Evolutionary conservation across 371 early-diverging fungal species (phyloP).

Genomic region (Lichtheimia hyalospora): DNA sequence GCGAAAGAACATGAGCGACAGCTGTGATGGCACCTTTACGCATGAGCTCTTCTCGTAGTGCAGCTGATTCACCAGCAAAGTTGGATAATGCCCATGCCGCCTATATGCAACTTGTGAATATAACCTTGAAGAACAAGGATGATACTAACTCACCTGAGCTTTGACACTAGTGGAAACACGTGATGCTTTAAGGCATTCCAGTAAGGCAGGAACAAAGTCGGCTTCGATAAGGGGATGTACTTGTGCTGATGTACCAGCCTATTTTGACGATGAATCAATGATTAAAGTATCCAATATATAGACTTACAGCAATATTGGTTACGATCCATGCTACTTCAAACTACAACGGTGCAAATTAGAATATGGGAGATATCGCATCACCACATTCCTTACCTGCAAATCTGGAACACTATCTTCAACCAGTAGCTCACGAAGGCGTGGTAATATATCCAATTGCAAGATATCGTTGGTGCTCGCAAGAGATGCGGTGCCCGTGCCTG

Average conservation of each 20-base stretch:
- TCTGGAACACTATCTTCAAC: slow-evolving; percentile 11
- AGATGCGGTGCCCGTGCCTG: slow-evolving; percentile 9
- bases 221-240: slow-evolving; percentile 45
- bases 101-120: background rate
- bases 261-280: slow-evolving; percentile 1
- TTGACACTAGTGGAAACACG: slow-evolving; percentile 22
- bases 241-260: slow-evolving; percentile 60
- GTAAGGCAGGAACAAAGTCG: slow-evolving; percentile 43
- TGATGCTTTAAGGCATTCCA: slow-evolving; percentile 18
- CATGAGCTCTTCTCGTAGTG: slow-evolving; percentile 36
- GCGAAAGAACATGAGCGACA: slow-evolving; percentile 8
- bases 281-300: background rate
- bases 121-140: too few relatives aligned
- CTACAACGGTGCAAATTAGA: slow-evolving; percentile 23
- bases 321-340: slow-evolving; percentile 65
- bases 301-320: slow-evolving; percentile 61
- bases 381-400: slow-evolving; percentile 24
- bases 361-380: background rate
- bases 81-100: slow-evolving; percentile 54
- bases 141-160: slow-evolving; percentile 32
- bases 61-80: slow-evolving; percentile 44
- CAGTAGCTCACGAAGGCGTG: slow-evolving; percentile 34
- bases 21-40: slow-evolving; percentile 16
- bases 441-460: slow-evolving; percentile 30
- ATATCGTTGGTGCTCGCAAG: slow-evolving; percentile 29